Conservation (phyloP, 371 early-diverging fungal genomes). For the Syncephalastrum sp. region DNA sequence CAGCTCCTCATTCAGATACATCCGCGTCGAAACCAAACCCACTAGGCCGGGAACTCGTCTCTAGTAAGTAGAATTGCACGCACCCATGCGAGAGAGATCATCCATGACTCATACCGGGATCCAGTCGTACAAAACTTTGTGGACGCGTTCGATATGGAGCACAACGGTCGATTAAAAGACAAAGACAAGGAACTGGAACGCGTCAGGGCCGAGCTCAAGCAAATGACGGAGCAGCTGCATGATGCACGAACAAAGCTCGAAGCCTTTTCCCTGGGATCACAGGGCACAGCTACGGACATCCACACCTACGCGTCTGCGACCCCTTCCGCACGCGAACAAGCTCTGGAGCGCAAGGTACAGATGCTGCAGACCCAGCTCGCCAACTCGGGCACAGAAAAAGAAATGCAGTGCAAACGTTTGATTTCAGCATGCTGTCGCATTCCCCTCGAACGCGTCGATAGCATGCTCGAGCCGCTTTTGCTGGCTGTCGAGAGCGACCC, state of each 20-base stretch:
- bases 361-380: conserved; percentile 43
- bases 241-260: conserved; percentile 63
- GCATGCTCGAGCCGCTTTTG: conserved; percentile 63
- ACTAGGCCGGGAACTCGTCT: conserved; percentile 53
- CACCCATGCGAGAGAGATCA: neutral
- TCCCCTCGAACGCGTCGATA: conserved; percentile 67
- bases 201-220: conserved; percentile 59
- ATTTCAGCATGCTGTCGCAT: conserved; percentile 76
- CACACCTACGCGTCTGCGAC: conserved; percentile 17
- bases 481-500: conserved; percentile 76
- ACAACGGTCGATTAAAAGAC: conserved; percentile 55
- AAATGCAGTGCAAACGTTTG: conserved; percentile 69
- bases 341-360: conserved; percentile 32
- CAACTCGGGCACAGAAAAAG: conserved; percentile 51
- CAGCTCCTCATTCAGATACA: neutral
- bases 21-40: conserved; percentile 29
- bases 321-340: conserved; percentile 21
- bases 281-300: conserved; percentile 11
- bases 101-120: neutral
- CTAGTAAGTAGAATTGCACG: conserved; percentile 36
- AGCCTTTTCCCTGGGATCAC: too few species aligned
- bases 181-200: conserved; percentile 63
- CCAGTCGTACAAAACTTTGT: conserved; percentile 71
- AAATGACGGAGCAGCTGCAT: conserved; percentile 66
- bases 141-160: conserved; percentile 66